A percentile compares a stretch with the other conserved stretches of the same genome.
These are phyloP conservation scores for Forsythia viridissima DNA, from an alignment of 257 asterid species.

Conservation along the genomic window DNA sequence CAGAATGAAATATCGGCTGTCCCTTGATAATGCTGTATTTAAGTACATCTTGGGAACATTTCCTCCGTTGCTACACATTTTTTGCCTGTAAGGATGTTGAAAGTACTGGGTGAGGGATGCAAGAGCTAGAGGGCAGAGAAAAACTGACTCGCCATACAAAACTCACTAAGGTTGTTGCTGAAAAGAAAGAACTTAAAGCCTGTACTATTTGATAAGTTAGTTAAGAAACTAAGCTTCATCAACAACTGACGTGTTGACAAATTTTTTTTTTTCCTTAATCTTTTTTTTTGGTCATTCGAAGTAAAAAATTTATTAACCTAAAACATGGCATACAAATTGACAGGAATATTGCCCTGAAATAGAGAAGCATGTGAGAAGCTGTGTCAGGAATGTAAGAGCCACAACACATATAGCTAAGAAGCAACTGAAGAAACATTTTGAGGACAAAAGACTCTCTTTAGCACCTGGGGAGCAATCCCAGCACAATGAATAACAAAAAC, in stretches of 20 bases:
- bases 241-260: too few species aligned
- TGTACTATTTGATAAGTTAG: not conserved
- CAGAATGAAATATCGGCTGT: not conserved
- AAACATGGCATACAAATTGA: not conserved
- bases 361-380: not conserved
- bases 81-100: conserved; percentile 30
- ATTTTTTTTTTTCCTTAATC: too few species aligned
- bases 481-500: not conserved
- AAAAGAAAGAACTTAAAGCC: not conserved
- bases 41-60: not conserved
- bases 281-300: too few species aligned
- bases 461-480: not conserved
- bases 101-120: not conserved
- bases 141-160: not conserved
- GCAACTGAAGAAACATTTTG: not conserved
- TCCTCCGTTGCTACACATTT: conserved; percentile 1
- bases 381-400: not conserved
- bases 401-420: not conserved
- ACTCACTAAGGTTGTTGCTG: not conserved
- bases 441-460: not conserved
- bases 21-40: not conserved
- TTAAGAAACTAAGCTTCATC: too few species aligned
- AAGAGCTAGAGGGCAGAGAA: not conserved
- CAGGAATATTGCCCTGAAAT: not conserved
- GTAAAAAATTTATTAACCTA: not conserved